Percentiles rank a stretch among this genome's conserved stretches.
These are phyloP conservation scores for Fomitopsis betulina DNA, from an alignment of 1,284 basidiomycete species.

Conservation along the genomic window DNA sequence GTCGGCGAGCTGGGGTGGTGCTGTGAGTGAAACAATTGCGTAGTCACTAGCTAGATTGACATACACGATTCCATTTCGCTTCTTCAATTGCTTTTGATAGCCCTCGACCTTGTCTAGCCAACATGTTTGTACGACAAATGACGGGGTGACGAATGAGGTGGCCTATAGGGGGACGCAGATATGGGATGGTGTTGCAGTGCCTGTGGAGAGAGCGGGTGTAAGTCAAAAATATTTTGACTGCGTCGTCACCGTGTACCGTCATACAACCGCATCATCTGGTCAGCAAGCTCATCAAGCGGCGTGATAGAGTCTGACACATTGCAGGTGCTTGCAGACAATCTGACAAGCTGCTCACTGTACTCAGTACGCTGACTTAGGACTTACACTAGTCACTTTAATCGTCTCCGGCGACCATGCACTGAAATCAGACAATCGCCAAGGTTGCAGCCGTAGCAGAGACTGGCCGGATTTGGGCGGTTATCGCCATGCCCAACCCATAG, in stretches of 20 bases:
- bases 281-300: neutral
- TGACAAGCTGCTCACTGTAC: too few relatives aligned
- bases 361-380: too few relatives aligned
- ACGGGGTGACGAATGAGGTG: too few relatives aligned
- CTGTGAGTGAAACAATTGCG: neutral
- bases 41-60: neutral
- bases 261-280: neutral
- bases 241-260: too few relatives aligned
- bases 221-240: too few relatives aligned
- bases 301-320: neutral
- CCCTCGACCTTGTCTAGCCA: neutral
- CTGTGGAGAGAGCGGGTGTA: too few relatives aligned
- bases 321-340: neutral
- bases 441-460: neutral
- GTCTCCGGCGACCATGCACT: too few relatives aligned
- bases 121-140: neutral
- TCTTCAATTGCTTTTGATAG: constrained; percentile 8
- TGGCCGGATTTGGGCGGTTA: neutral
- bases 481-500: neutral
- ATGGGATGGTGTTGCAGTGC: too few relatives aligned
- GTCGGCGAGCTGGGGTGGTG: constrained; percentile 16
- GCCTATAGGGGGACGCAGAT: neutral
- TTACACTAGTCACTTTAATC: too few relatives aligned
- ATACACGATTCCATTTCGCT: constrained; percentile 13
- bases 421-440: too few relatives aligned